A percentile compares a stretch with the other conserved stretches of the same genome.
phyloP scores from a whole-genome alignment of 2,329 filamentous ascomycete genomes.

The Colletotrichum spinosum region DNA sequence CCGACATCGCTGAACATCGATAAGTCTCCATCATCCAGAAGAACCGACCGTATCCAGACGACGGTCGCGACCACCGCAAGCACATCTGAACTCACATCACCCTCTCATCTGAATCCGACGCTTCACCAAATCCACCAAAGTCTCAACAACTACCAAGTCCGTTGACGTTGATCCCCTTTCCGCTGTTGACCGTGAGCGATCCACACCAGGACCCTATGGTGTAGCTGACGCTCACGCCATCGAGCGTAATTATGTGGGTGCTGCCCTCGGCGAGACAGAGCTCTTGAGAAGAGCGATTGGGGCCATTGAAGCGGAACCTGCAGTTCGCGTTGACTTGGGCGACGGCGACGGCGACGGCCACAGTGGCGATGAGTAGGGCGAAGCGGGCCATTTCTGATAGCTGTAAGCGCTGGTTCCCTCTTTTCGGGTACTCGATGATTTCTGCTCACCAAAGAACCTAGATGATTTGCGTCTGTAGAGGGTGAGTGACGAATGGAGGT shows the following conservation, averaged over 20 bases:
- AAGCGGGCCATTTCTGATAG: background rate
- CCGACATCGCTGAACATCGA: too few species aligned
- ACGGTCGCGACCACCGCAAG: fast-evolving
- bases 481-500: too few species aligned
- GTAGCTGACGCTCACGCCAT: background rate
- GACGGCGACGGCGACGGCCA: background rate
- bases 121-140: too few species aligned
- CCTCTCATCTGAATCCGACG: too few species aligned
- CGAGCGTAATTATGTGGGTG: background rate
- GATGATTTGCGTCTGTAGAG: too few species aligned
- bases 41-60: too few species aligned
- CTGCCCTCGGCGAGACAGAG: background rate
- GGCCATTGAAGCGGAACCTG: background rate
- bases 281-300: background rate
- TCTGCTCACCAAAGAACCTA: too few species aligned
- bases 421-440: too few species aligned
- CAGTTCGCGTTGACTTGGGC: background rate
- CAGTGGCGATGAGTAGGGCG: background rate
- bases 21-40: too few species aligned
- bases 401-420: background rate
- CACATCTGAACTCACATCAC: too few species aligned
- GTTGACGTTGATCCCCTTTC: background rate
- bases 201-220: background rate
- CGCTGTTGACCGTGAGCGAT: background rate
- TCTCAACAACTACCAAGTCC: background rate